A percentile compares a stretch with the other conserved stretches of the same genome.
phyloP scores from a whole-genome alignment of 2,329 filamentous ascomycete species.

The Purpureocillium lavendulum region DNA sequence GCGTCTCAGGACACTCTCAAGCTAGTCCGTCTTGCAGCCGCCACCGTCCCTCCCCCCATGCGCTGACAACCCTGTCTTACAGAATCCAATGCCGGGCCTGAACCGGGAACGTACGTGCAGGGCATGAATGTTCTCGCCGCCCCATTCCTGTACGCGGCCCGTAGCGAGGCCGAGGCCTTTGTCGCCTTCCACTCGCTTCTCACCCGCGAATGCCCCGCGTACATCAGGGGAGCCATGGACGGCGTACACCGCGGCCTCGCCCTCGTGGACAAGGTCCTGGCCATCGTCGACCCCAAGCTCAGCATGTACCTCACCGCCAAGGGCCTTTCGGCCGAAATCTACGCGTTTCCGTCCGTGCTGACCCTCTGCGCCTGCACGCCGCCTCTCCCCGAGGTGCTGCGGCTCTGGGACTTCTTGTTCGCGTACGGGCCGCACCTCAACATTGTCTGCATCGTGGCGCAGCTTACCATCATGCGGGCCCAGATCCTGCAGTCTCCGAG shows the following conservation, averaged over 20 bases:
- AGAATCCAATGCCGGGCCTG: conserved; percentile 45
- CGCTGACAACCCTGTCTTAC: conserved; percentile 43
- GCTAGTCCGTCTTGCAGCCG: conserved; percentile 26
- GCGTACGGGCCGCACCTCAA: conserved; percentile 94
- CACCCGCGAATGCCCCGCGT: conserved; percentile 81
- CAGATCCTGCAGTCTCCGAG: conserved; percentile 76
- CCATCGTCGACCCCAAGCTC: conserved; percentile 84
- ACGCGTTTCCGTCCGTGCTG: conserved; percentile 90
- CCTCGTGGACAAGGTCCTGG: conserved; percentile 84
- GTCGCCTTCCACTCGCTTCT: conserved; percentile 83
- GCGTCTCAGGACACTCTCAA: conserved; percentile 27
- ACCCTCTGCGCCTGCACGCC: conserved; percentile 95
- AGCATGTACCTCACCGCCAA: conserved; percentile 78
- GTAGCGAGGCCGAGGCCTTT: conserved; percentile 92
- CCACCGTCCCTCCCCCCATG: neutral
- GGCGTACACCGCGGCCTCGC: conserved; percentile 89
- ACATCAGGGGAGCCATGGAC: conserved; percentile 93
- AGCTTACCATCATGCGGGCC: conserved; percentile 80
- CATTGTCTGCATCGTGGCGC: conserved; percentile 91
- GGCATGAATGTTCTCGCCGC: conserved; percentile 98
- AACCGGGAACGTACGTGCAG: conserved; percentile 87
- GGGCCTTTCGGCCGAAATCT: conserved; percentile 85
- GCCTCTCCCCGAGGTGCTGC: conserved; percentile 83
- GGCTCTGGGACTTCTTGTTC: conserved; percentile 95
- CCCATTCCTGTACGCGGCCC: conserved; percentile 88